phyloP scores from a whole-genome alignment of 78 protist genomes.

The Dictyostelium brefeldianum region DNA sequence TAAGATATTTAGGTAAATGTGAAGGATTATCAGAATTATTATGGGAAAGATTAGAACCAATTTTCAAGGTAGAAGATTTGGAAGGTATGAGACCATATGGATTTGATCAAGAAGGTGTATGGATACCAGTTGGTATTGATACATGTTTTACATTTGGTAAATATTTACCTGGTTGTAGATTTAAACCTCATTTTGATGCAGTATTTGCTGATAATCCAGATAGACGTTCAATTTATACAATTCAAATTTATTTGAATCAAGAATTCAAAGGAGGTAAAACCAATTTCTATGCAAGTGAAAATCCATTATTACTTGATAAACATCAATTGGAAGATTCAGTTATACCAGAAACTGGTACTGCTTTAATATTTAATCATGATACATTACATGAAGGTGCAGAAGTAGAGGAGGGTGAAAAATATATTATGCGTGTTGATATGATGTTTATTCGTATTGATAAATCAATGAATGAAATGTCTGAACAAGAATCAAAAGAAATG shows the following conservation, averaged over 20 bases:
- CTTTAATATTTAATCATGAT: constrained; percentile 76
- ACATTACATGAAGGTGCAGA: constrained; percentile 66
- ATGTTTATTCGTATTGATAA: constrained; percentile 76
- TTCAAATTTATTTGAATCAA: constrained; percentile 66
- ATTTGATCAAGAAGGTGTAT: constrained; percentile 71
- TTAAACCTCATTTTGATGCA: constrained; percentile 68
- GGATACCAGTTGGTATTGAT: constrained; percentile 76
- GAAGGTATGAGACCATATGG: constrained; percentile 75
- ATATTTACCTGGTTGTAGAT: constrained; percentile 62
- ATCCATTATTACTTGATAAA: constrained; percentile 31
- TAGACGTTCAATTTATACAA: constrained; percentile 51
- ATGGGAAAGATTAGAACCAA: constrained; percentile 46
- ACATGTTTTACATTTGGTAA: constrained; percentile 70
- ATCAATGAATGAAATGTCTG: background rate
- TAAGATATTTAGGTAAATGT: constrained; percentile 53
- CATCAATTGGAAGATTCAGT: constrained; percentile 46
- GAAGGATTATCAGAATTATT: constrained; percentile 29
- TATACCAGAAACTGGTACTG: constrained; percentile 39
- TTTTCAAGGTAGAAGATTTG: constrained; percentile 8
- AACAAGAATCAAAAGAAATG: background rate
- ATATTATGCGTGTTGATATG: constrained; percentile 75
- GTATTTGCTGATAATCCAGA: constrained; percentile 40
- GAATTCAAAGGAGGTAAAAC: constrained; percentile 73
- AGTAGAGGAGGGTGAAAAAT: constrained; percentile 34
- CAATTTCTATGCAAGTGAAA: constrained; percentile 25